These are phyloP conservation scores for Calvatia gigantea DNA, from an alignment of 768 basidiomycete genomes.

Conservation along the genomic window DNA sequence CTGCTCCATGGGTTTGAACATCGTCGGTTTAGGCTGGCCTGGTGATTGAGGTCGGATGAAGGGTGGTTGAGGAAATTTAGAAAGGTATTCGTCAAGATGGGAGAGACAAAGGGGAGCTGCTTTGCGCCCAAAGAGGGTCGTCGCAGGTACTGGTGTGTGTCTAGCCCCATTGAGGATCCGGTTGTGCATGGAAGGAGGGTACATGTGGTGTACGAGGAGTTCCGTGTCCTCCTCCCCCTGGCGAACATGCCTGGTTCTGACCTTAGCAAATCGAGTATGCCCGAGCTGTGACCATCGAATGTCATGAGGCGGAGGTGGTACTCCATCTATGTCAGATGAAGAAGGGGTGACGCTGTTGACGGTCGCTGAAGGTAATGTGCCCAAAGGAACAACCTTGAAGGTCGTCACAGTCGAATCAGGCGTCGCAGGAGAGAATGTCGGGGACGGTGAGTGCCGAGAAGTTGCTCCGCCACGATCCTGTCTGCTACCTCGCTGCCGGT, in stretches of 20 bases:
- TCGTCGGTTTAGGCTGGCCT: constrained; percentile 16
- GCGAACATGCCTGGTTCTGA: constrained; percentile 6
- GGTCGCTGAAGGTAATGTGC: neutral
- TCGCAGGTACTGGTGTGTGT: constrained; percentile 52
- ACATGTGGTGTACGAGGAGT: constrained; percentile 17
- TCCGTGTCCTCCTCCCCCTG: constrained; percentile 16
- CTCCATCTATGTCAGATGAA: neutral
- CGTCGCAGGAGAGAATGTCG: neutral
- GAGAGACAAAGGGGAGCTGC: constrained; percentile 61
- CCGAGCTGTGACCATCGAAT: neutral
- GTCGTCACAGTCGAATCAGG: neutral
- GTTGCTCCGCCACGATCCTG: neutral
- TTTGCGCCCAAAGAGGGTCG: constrained; percentile 52
- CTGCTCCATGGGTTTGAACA: constrained; percentile 65
- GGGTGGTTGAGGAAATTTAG: constrained; percentile 38
- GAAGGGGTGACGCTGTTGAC: neutral
- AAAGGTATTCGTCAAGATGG: constrained; percentile 55
- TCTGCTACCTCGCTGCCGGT: neutral
- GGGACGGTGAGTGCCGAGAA: neutral
- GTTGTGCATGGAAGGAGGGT: constrained; percentile 16
- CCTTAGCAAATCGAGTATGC: constrained; percentile 3
- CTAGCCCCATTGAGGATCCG: neutral
- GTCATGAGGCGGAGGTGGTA: neutral
- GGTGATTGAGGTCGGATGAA: constrained; percentile 27
- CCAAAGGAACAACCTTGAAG: neutral